These are phyloP conservation scores for Onygena corvina DNA, from an alignment of 2,329 filamentous ascomycete genomes.

Conservation along the genomic window DNA sequence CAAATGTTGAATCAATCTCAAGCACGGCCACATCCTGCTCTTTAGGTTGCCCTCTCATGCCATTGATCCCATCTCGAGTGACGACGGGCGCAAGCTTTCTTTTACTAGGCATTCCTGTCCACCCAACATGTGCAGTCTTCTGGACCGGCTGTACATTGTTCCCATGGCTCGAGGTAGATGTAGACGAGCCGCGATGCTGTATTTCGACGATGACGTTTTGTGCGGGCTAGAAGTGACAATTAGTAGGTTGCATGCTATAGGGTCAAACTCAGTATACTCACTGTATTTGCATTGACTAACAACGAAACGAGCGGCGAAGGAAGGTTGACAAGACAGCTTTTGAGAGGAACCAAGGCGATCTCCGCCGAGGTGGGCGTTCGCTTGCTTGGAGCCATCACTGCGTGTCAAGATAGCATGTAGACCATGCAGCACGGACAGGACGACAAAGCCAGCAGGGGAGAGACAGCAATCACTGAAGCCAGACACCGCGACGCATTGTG, in stretches of 20 bases:
- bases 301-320: constrained; percentile 72
- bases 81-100: constrained; percentile 62
- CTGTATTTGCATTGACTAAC: constrained; percentile 79
- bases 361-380: constrained; percentile 59
- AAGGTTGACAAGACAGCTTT: constrained; percentile 90
- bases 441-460: not conserved
- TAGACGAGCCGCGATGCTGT: constrained; percentile 48
- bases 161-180: constrained; percentile 39
- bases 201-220: constrained; percentile 97
- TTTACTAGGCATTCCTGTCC: constrained; percentile 97
- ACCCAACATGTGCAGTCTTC: constrained; percentile 75
- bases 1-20: constrained; percentile 80
- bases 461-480: not conserved
- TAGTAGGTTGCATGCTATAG: not conserved
- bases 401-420: constrained; percentile 5
- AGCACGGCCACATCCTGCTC: constrained; percentile 68
- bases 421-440: too few species aligned
- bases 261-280: constrained; percentile 38
- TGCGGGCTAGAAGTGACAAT: constrained; percentile 49
- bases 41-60: constrained; percentile 45
- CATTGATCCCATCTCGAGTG: constrained; percentile 58
- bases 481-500: not conserved
- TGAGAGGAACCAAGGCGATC: constrained; percentile 72
- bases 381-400: constrained; percentile 33
- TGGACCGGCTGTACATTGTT: constrained; percentile 41